Evolutionary conservation across 495 filamentous ascomycete genomes (phyloP), one percentile per base, ranked within the genome.

Genomic region (Aspergillus funiculosus): DNA sequence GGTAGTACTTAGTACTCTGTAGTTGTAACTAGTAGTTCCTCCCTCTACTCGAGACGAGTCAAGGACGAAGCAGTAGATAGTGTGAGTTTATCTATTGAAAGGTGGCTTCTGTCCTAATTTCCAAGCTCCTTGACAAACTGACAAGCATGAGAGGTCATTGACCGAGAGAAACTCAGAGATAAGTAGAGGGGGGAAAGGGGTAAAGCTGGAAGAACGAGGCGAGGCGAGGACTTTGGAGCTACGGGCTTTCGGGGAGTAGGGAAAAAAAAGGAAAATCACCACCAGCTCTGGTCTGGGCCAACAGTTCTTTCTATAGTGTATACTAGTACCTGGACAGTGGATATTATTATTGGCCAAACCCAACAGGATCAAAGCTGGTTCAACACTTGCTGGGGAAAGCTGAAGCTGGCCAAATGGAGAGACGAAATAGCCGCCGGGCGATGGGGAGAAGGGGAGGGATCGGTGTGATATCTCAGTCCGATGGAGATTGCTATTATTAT

Each of bases 271-370:
- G 8, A 45, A 31, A 36, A 42, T 20, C 32, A 38, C 34, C 27
- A 31, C 15, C 24, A 43, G 39, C 37, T 43, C 17, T 39, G 48
- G 45, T 52, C 53, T 56, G 53, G 53, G 47, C 53, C 48, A 49
- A 43, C 35, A 42, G 39, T 52, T 42, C 44, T n/a, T n/a, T n/a
- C n/a, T n/a, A n/a, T n/a, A n/a, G n/a, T n/a, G n/a, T n/a, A n/a
- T n/a, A n/a, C n/a, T n/a, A n/a, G n/a, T n/a, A n/a, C n/a, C n/a
- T n/a, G n/a, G n/a, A n/a, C n/a, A n/a, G n/a, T n/a, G n/a, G n/a
- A n/a, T 19, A 21, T 22, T 22, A 38, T 38, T 22, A 38, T 51
- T 41, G 34, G 42, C 15, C 25, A 29, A 39, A 43, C 15, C 22
- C 15, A 34, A 13, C 28, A 20, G 29, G 14, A 38, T 28, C 9